Percentiles rank a stretch among this genome's conserved stretches.
phyloP scores from a whole-genome alignment of 805 yeast genomes.

The Candida dendrica region DNA sequence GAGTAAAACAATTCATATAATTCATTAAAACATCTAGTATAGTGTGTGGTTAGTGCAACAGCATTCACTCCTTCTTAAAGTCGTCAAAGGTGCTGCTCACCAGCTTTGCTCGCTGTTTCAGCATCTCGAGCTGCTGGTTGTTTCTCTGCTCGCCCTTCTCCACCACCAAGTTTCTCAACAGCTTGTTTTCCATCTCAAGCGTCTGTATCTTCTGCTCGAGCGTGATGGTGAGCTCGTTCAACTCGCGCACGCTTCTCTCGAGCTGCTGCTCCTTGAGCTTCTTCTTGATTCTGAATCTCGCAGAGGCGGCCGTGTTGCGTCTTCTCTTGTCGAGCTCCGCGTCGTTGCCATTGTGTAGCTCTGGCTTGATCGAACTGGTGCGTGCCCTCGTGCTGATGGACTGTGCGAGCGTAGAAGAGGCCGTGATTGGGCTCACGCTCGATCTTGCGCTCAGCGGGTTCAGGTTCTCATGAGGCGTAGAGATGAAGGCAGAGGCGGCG shows the following conservation, averaged over 20 bases:
- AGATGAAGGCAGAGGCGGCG: not conserved
- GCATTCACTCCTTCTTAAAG: not conserved
- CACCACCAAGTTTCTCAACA: constrained; percentile 75
- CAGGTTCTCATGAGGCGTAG: not conserved
- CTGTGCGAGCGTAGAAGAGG: not conserved
- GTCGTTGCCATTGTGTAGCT: constrained; percentile 11
- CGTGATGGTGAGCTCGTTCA: constrained; percentile 56
- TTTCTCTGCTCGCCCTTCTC: constrained; percentile 61
- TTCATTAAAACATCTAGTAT: not conserved
- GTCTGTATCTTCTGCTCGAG: constrained; percentile 74
- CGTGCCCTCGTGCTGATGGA: not conserved
- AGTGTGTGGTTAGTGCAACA: not conserved
- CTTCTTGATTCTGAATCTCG: constrained; percentile 87
- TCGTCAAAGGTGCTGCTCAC: not conserved
- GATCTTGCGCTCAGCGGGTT: not conserved
- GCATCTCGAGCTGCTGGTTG: constrained; percentile 43
- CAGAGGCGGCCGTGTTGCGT: constrained; percentile 90
- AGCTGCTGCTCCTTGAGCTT: constrained; percentile 87
- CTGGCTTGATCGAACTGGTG: constrained; percentile 6
- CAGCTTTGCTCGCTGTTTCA: constrained; percentile 37
- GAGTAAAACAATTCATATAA: not conserved
- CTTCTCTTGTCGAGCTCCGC: constrained; percentile 67
- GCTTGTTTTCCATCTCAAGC: constrained; percentile 86
- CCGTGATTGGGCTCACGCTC: not conserved
- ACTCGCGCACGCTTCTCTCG: constrained; percentile 68